A percentile compares a stretch with the other conserved stretches of the same genome.
These are phyloP conservation scores for Aspergillus homomorphus DNA, from an alignment of 495 filamentous ascomycete genomes.

Conservation along the genomic window DNA sequence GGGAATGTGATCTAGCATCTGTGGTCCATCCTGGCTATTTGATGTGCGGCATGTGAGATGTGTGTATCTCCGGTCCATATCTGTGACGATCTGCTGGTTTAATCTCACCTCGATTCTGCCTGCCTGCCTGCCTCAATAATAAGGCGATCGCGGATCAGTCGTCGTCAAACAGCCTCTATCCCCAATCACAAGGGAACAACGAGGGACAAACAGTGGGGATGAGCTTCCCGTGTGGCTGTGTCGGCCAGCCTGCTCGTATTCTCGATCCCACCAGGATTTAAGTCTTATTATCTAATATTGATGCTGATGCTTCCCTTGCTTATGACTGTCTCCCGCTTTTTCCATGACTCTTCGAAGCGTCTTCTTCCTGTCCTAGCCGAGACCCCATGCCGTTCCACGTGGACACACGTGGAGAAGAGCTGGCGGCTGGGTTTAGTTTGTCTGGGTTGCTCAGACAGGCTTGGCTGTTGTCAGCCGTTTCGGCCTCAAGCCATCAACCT, in stretches of 20 bases:
- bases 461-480: slow-evolving; percentile 5
- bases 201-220: slow-evolving; percentile 3
- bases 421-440: slow-evolving; percentile 10
- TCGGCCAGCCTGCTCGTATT: slow-evolving; percentile 3
- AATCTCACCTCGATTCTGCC: background rate
- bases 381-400: slow-evolving; percentile 42
- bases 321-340: slow-evolving; percentile 5
- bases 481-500: background rate
- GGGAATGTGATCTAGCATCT: slow-evolving; percentile 7
- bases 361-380: slow-evolving; percentile 24
- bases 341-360: slow-evolving; percentile 34
- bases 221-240: slow-evolving; percentile 18
- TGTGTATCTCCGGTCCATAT: background rate
- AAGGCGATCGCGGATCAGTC: background rate
- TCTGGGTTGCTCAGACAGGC: slow-evolving; percentile 10
- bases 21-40: slow-evolving; percentile 9
- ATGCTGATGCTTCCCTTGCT: background rate
- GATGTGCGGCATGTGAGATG: slow-evolving; percentile 17
- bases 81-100: slow-evolving; percentile 12
- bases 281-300: background rate
- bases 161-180: background rate
- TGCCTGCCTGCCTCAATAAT: slow-evolving; percentile 2
- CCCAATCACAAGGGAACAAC: background rate
- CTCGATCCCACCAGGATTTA: background rate
- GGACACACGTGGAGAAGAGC: slow-evolving; percentile 37